phyloP scores from a whole-genome alignment of 257 asterid species.

The Prunella vulgaris region DNA sequence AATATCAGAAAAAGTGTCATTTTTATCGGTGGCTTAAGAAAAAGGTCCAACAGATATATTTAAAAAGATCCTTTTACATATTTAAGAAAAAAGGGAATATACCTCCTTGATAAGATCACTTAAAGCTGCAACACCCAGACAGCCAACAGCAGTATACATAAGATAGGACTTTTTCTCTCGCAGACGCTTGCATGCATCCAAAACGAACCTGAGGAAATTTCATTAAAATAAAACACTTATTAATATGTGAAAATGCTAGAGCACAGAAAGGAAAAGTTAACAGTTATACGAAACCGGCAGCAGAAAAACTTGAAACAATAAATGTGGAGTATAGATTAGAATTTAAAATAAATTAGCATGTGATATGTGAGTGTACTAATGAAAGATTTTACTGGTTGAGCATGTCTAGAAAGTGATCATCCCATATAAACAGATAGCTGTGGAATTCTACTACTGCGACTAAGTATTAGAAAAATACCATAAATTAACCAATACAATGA shows the following conservation, averaged over 20 bases:
- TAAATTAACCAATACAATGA: conserved; percentile 3
- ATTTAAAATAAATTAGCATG: background rate
- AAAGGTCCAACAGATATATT: background rate
- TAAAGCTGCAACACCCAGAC: conserved; percentile 79
- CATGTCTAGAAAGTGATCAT: no score
- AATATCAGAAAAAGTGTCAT: background rate
- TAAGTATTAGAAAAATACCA: background rate
- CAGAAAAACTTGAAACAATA: background rate
- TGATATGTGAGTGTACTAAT: no score
- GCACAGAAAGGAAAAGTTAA: background rate
- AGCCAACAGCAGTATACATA: conserved; percentile 80
- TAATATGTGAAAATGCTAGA: background rate
- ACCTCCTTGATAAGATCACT: conserved; percentile 90
- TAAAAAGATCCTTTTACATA: background rate
- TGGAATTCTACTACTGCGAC: background rate
- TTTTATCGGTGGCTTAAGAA: background rate
- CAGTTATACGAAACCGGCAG: background rate
- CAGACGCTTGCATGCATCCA: conserved; percentile 64
- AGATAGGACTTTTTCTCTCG: conserved; percentile 78
- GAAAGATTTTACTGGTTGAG: no score
- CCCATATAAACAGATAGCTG: background rate
- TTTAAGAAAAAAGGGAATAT: background rate
- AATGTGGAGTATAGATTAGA: background rate
- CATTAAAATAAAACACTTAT: conserved; percentile 10
- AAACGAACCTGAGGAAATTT: conserved; percentile 53